Evolutionary conservation across 2,329 filamentous ascomycete genomes (phyloP).

Genomic region (Scedosporium minutisporum): DNA sequence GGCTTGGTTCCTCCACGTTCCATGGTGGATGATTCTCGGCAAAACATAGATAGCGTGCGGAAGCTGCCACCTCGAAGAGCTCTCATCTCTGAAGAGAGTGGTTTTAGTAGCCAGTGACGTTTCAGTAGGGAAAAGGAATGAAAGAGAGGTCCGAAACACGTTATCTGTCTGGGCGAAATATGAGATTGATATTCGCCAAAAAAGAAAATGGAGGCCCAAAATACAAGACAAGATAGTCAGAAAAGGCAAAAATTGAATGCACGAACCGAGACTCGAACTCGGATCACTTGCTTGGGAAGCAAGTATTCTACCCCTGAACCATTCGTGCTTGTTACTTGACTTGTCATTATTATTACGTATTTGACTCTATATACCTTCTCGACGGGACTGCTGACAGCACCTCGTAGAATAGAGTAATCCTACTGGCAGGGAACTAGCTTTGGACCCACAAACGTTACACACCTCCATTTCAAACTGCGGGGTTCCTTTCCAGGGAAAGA

Average conservation of each 20-base stretch:
- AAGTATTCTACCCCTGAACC: slow-evolving; percentile 6
- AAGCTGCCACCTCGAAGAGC: neutral
- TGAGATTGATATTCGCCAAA: neutral
- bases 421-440: neutral
- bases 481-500: neutral
- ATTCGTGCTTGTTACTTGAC: neutral
- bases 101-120: too few species aligned
- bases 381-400: too few species aligned
- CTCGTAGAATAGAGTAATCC: neutral
- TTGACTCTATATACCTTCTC: neutral
- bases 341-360: neutral
- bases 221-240: neutral
- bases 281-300: slow-evolving; percentile 7
- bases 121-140: neutral
- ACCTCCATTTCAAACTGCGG: neutral
- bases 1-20: neutral
- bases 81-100: too few species aligned
- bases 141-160: neutral
- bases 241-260: slow-evolving; percentile 1
- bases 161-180: too few species aligned
- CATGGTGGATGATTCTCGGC: neutral
- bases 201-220: neutral
- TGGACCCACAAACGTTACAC: neutral
- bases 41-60: neutral
- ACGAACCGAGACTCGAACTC: slow-evolving; percentile 6